phyloP scores from a whole-genome alignment of 257 asterid species.

The Capsicum chinense region DNA sequence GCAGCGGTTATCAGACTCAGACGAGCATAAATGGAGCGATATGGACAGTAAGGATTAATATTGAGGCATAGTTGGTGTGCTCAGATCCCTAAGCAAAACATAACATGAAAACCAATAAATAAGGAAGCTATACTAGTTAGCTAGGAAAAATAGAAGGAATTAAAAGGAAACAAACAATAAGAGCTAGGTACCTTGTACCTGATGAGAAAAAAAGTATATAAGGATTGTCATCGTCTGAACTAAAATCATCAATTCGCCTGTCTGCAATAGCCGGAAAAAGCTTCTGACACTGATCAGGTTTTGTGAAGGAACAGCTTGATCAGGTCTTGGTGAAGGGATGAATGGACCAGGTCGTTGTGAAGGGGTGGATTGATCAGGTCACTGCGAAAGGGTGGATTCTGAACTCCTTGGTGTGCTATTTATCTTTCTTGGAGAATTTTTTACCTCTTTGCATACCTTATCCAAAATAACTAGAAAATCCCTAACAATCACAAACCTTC shows the following conservation, averaged over 20 bases:
- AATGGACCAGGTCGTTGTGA: slow-evolving; percentile 26
- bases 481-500: slow-evolving; percentile 87
- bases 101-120: neutral
- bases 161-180: neutral
- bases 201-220: slow-evolving; percentile 30
- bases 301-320: neutral
- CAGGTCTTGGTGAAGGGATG: neutral
- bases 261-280: slow-evolving; percentile 63
- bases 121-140: neutral
- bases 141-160: neutral
- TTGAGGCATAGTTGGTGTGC: neutral
- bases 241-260: slow-evolving; percentile 65
- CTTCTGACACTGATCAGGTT: slow-evolving; percentile 52
- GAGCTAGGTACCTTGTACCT: slow-evolving; percentile 17
- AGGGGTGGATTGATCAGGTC: slow-evolving; percentile 26
- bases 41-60: neutral
- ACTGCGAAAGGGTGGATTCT: slow-evolving; percentile 31
- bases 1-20: no score
- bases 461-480: slow-evolving; percentile 78
- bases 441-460: slow-evolving; percentile 77
- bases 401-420: slow-evolving; percentile 36
- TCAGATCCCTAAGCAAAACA: slow-evolving; percentile 25
- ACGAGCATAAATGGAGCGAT: neutral
- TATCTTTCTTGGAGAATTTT: slow-evolving; percentile 45
- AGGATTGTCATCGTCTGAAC: slow-evolving; percentile 65